Percentiles rank a stretch among this genome's conserved stretches.
Evolutionary conservation across 768 basidiomycete species (phyloP).

Genomic region (Auricularia auricula-judae): DNA sequence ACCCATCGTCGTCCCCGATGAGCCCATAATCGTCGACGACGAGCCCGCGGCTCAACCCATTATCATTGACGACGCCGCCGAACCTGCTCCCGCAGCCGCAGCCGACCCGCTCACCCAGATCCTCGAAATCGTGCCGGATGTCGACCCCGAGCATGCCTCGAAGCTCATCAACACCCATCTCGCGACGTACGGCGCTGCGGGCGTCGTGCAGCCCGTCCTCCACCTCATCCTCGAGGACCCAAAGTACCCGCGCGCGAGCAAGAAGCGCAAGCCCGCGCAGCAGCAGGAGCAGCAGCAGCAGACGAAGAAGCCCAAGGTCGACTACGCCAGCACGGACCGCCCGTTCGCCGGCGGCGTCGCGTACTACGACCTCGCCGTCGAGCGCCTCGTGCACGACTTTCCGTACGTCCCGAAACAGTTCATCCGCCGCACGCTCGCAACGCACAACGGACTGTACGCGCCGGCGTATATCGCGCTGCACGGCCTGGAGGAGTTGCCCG

Average conservation of each 20-base stretch:
- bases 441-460: constrained; percentile 43
- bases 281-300: background rate
- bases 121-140: constrained; percentile 62
- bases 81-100: background rate
- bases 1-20: too few species aligned
- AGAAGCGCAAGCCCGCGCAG: constrained; percentile 30
- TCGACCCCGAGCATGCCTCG: constrained; percentile 43
- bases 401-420: constrained; percentile 45
- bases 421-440: constrained; percentile 33
- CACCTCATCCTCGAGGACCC: constrained; percentile 53
- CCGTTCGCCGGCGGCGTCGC: constrained; percentile 27
- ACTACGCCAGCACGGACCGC: constrained; percentile 43
- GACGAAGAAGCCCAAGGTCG: constrained; percentile 31
- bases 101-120: constrained; percentile 31
- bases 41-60: background rate
- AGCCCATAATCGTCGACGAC: background rate
- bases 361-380: constrained; percentile 45
- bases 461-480: constrained; percentile 48
- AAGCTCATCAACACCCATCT: constrained; percentile 36
- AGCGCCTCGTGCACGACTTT: constrained; percentile 35
- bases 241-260: constrained; percentile 40
- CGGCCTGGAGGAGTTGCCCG: constrained; percentile 23
- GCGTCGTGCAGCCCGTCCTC: constrained; percentile 43
- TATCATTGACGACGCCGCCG: background rate
- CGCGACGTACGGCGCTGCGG: constrained; percentile 19